Evolutionary conservation across 1,139 yeast genomes (phyloP).

Genomic region (Magnusiomyces tetraspermus): DNA sequence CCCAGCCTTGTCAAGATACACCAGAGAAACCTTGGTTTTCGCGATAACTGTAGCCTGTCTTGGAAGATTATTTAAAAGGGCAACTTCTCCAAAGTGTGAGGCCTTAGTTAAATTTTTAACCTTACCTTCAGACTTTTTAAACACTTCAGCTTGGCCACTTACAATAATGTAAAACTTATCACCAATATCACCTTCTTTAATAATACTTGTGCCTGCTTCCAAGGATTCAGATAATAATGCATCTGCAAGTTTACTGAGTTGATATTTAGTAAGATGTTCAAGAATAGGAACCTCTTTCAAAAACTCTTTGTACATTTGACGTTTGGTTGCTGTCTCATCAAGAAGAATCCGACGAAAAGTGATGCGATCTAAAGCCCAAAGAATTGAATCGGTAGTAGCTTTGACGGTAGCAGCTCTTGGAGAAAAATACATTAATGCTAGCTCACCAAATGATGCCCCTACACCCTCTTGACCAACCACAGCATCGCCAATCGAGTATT

Average conservation of each 20-base stretch:
- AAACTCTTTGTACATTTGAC: constrained; percentile 84
- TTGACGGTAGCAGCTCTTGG: constrained; percentile 95
- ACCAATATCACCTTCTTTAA: constrained; percentile 83
- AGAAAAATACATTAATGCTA: constrained; percentile 93
- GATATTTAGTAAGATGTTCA: constrained; percentile 58
- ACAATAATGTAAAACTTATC: constrained; percentile 88
- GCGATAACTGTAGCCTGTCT: constrained; percentile 93
- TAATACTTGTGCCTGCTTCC: constrained; percentile 63
- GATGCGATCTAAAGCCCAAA: constrained; percentile 91
- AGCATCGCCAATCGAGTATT: constrained; percentile 63
- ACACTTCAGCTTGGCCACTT: constrained; percentile 73
- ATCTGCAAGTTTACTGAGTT: constrained; percentile 87
- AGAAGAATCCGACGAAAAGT: constrained; percentile 86
- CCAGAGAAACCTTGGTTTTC: constrained; percentile 66
- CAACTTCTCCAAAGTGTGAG: constrained; percentile 94
- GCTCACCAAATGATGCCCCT: constrained; percentile 91
- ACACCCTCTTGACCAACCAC: constrained; percentile 68
- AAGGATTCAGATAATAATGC: constrained; percentile 76
- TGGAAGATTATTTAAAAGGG: constrained; percentile 81
- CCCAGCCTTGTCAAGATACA: constrained; percentile 83
- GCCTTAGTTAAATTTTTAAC: constrained; percentile 63
- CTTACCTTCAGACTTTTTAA: constrained; percentile 49
- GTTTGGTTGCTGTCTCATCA: constrained; percentile 83
- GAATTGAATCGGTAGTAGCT: constrained; percentile 58
- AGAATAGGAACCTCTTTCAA: constrained; percentile 80